phyloP scores from a whole-genome alignment of 768 basidiomycete species.

The Pleurotus cornucopiae region DNA sequence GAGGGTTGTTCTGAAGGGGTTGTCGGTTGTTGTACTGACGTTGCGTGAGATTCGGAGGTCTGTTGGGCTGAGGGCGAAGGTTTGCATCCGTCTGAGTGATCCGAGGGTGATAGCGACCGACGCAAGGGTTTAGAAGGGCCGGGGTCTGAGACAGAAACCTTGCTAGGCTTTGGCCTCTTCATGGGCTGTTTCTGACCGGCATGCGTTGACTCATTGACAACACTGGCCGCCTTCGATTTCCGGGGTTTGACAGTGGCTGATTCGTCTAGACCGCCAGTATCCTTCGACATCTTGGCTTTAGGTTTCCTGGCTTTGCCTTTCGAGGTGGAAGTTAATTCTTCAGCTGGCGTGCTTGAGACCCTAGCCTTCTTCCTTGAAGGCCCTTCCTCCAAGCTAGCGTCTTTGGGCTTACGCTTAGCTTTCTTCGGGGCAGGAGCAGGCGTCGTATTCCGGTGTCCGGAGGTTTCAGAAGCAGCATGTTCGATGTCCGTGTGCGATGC shows the following conservation, averaged over 20 bases:
- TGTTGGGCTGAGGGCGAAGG: not conserved
- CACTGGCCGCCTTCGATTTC: not conserved
- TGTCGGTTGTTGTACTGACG: slow-evolving; percentile 4
- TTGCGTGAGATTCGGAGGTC: not conserved
- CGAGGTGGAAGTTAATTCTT: not conserved
- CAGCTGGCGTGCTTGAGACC: not conserved
- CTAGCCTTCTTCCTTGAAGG: slow-evolving; percentile 1
- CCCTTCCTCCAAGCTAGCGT: not conserved
- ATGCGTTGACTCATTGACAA: not conserved
- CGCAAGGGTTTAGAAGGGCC: not conserved
- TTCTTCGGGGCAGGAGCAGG: not conserved
- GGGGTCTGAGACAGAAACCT: not conserved
- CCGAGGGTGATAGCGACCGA: not conserved
- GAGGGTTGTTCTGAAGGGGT: slow-evolving; percentile 1
- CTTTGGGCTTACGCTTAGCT: slow-evolving; percentile 3
- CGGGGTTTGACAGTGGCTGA: not conserved
- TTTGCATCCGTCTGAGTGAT: not conserved
- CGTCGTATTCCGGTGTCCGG: slow-evolving; percentile 1
- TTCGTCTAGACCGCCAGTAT: not conserved
- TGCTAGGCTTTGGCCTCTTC: not conserved
- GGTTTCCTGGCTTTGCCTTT: slow-evolving; percentile 14
- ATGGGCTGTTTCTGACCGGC: not conserved
- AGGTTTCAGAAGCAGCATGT: not conserved
- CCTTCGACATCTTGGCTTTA: not conserved
- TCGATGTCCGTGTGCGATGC: not conserved